Percentiles rank a stretch among this genome's conserved stretches.
phyloP scores from a whole-genome alignment of 495 filamentous ascomycete species.

The Neurospora sp. region DNA sequence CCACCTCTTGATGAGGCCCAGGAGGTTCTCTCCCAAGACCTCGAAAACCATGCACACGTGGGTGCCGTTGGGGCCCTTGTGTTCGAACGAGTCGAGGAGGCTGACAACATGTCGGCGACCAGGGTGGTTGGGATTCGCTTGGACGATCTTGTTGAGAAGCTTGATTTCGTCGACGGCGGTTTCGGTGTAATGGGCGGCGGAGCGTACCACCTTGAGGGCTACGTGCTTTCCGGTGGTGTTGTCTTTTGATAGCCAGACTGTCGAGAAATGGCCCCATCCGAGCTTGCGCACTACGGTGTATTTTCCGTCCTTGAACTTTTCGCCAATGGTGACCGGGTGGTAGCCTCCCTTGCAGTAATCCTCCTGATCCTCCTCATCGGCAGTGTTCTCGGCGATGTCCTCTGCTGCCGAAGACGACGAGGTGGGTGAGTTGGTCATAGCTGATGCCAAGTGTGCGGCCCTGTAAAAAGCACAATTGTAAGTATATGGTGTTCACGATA shows the following conservation, averaged over 20 bases:
- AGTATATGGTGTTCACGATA: constrained; percentile 8
- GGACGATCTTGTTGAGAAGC: constrained; percentile 88
- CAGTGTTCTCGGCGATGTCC: constrained; percentile 83
- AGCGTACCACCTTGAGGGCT: constrained; percentile 93
- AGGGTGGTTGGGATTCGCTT: constrained; percentile 87
- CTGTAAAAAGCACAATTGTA: constrained; percentile 13
- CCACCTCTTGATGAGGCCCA: constrained; percentile 96
- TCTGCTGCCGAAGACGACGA: constrained; percentile 65
- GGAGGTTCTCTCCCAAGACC: constrained; percentile 88
- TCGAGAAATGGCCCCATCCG: constrained; percentile 98
- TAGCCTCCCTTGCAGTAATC: constrained; percentile 99
- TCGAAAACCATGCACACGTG: constrained; percentile 99
- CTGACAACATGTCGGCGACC: constrained; percentile 92
- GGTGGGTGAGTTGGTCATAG: constrained; percentile 59
- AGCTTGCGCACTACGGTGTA: constrained; percentile 96
- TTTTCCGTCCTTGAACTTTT: constrained; percentile 94
- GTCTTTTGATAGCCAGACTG: constrained; percentile 93
- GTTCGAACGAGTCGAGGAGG: constrained; percentile 91
- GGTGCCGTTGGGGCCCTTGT: constrained; percentile 90
- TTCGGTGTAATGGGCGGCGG: constrained; percentile 96
- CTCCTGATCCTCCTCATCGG: constrained; percentile 96
- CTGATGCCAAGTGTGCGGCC: constrained; percentile 22
- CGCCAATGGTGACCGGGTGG: constrained; percentile 85
- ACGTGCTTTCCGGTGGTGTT: constrained; percentile 89
- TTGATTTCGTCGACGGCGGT: constrained; percentile 99